These are phyloP conservation scores for Hypoxylon intermedium DNA, from an alignment of 495 filamentous ascomycete species.

Conservation along the genomic window DNA sequence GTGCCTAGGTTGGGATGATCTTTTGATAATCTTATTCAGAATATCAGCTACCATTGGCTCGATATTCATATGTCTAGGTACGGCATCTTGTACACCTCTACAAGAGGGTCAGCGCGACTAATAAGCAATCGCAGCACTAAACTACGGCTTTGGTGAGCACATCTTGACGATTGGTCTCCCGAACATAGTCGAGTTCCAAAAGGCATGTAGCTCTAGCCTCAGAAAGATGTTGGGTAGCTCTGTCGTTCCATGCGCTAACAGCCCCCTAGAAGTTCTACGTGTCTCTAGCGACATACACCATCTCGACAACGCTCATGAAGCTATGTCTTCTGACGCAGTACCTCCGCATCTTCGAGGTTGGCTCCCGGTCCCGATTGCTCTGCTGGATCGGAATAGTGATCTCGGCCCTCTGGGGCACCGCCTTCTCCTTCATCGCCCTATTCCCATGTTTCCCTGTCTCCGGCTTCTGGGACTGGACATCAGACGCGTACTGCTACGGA, in stretches of 20 bases:
- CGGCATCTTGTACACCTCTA: not conserved
- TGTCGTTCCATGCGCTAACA: constrained; percentile 8
- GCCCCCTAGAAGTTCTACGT: constrained; percentile 39
- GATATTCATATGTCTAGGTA: constrained; percentile 38
- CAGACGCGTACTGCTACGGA: constrained; percentile 32
- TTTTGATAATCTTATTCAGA: constrained; percentile 41
- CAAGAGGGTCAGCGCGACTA: constrained; percentile 1
- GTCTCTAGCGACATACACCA: constrained; percentile 34
- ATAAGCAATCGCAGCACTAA: constrained; percentile 27
- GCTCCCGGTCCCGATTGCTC: constrained; percentile 16
- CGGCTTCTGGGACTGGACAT: constrained; percentile 40
- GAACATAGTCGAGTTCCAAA: constrained; percentile 33
- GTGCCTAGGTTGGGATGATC: constrained; percentile 43
- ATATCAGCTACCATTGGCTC: constrained; percentile 35
- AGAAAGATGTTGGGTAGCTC: not conserved
- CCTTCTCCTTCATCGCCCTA: constrained; percentile 39
- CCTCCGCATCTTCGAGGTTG: constrained; percentile 38
- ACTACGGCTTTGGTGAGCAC: constrained; percentile 43
- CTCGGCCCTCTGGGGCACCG: constrained; percentile 35
- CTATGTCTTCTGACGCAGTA: constrained; percentile 40
- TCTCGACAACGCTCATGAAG: constrained; percentile 43
- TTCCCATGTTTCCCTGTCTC: constrained; percentile 41
- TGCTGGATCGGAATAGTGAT: constrained; percentile 37
- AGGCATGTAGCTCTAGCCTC: constrained; percentile 19
- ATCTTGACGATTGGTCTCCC: constrained; percentile 20